A percentile compares a stretch with the other conserved stretches of the same genome.
These are phyloP conservation scores for Aspergillus carbonarius DNA, from an alignment of 2,329 filamentous ascomycete species.

Conservation along the genomic window DNA sequence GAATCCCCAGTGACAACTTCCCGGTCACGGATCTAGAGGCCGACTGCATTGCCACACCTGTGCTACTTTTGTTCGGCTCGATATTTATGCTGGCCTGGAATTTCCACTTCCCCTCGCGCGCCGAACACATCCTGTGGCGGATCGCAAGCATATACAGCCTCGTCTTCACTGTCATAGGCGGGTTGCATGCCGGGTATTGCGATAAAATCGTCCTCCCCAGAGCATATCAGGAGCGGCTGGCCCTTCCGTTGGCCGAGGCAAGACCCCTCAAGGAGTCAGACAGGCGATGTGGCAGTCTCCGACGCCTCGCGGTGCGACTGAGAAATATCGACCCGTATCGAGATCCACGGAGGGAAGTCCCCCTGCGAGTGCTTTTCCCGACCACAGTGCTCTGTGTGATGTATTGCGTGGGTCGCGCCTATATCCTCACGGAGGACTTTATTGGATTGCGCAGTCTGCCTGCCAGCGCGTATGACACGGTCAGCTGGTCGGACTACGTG, in stretches of 20 bases:
- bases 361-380: not conserved
- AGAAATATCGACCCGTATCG: not conserved
- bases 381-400: not conserved
- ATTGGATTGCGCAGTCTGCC: not conserved
- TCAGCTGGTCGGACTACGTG: constrained; percentile 1
- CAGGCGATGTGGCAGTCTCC: not conserved
- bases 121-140: not conserved
- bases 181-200: not conserved
- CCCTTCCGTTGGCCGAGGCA: not conserved
- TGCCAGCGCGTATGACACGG: not conserved
- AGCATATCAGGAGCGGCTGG: not conserved
- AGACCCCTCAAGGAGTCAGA: not conserved
- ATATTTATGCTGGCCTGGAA: not conserved
- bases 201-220: not conserved
- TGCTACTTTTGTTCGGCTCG: not conserved
- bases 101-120: not conserved
- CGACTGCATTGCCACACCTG: not conserved
- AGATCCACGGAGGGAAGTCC: not conserved
- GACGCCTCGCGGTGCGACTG: not conserved
- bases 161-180: not conserved
- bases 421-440: not conserved
- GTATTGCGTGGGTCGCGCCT: not conserved
- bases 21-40: not conserved
- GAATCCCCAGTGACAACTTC: not conserved
- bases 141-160: not conserved